Base-by-base conservation (phyloP, 2,329 filamentous ascomycete genomes). In the Ophiocordyceps polyrhachis-furcata region DNA sequence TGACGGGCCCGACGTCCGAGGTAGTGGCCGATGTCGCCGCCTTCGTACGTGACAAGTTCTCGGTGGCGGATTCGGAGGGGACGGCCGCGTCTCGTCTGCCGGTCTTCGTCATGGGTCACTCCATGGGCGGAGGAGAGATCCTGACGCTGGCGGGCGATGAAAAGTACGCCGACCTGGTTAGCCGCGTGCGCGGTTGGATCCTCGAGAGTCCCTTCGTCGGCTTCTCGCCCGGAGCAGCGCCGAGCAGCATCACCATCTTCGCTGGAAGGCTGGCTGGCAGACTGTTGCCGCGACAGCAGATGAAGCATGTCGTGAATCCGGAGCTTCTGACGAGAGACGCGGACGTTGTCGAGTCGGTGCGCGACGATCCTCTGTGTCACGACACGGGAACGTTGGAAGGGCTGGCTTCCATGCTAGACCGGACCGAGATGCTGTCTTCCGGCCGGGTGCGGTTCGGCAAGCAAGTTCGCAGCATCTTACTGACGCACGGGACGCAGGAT, bases 341-440 rank as follows among this genome's bases (percentile, higher is more conserved):
- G 21, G 73, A 64, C 20, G 74, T 84, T 2, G 69, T 73, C 44
- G 66, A 73, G 54, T 70, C 67, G 23, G 71, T 83, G 50, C 63
- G 65, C 2, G 70, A 74, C 28, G 88, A 95, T 60, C 56, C 68
- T 43, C 67, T 94, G 44, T 77, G 79, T 60, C 87, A 94, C 62
- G 73, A 89, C 59, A 89, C 78, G 2, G 88, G 86, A 32, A 94
- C 88, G 7, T 68, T 93, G n/a, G 80, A 88, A 59, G 83, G 83
- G 1, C 59, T 94, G 31, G 73, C 81, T 0, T 79, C 75, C 0
- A 71, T 94, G 71, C 64, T 95, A 50, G 84, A 93, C 58, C 74
- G 88, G 23, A 80, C 80, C 1, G 63, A 63, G 5, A 68, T 68
- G 44, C 62, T 93, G 48, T 63, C 74, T 5, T 63, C 59, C 6